Conservation (phyloP, 805 yeast species). For the Pachysolen tannophilus region DNA sequence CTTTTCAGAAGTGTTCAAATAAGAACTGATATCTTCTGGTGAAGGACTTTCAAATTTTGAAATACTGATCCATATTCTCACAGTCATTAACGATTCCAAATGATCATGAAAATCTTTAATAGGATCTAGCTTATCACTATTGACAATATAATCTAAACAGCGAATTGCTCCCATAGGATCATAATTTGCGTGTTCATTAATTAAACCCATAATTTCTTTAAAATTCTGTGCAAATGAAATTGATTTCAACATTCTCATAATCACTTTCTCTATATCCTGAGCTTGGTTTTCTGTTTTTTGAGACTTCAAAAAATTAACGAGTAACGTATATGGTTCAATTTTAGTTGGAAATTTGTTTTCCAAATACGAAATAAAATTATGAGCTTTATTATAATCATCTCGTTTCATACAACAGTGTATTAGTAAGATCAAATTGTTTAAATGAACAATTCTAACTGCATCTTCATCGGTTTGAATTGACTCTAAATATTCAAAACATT, state of each 20-base stretch:
- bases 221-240: constrained; percentile 17
- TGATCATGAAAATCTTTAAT: constrained; percentile 15
- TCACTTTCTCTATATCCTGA: constrained; percentile 18
- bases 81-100: constrained; percentile 16
- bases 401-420: constrained; percentile 20
- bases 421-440: constrained; percentile 18
- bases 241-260: constrained; percentile 29
- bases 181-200: constrained; percentile 19
- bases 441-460: constrained; percentile 15
- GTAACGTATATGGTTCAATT: constrained; percentile 23
- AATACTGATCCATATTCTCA: constrained; percentile 19
- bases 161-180: constrained; percentile 21
- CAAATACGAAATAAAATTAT: constrained; percentile 15
- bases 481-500: constrained; percentile 13
- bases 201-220: constrained; percentile 17
- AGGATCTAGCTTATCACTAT: constrained; percentile 3
- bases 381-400: constrained; percentile 14
- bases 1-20: constrained; percentile 21
- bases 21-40: constrained; percentile 14
- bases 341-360: constrained; percentile 19
- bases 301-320: constrained; percentile 16
- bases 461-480: constrained; percentile 11
- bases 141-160: constrained; percentile 27
- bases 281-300: constrained; percentile 5
- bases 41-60: constrained; percentile 14